Evolutionary conservation across 148 eudicot genomes (phyloP).

Genomic region (Silene uniflora): DNA sequence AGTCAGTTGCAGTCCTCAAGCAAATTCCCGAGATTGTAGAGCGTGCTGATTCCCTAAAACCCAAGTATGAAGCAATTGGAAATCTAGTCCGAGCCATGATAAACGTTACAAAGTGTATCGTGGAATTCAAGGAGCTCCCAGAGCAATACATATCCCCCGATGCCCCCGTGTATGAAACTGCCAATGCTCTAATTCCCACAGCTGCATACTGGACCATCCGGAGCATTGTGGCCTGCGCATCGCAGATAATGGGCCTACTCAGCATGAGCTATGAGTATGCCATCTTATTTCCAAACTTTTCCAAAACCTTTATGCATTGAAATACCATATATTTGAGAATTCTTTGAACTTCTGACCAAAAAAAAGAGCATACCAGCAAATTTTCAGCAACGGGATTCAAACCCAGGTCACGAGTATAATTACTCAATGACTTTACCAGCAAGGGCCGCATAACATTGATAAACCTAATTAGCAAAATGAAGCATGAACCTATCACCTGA

Average conservation of each 20-base stretch:
- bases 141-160: constrained; percentile 43
- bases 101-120: constrained; percentile 62
- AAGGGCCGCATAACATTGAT: no score
- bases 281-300: neutral
- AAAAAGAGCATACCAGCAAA: neutral
- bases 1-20: constrained; percentile 59
- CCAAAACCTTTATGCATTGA: neutral
- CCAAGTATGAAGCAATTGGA: constrained; percentile 51
- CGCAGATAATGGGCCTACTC: constrained; percentile 53
- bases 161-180: constrained; percentile 36
- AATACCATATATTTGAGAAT: neutral
- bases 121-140: constrained; percentile 64
- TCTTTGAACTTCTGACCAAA: neutral
- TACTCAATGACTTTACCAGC: no score
- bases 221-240: constrained; percentile 61
- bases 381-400: no score
- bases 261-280: constrained; percentile 69
- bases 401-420: no score
- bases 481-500: no score
- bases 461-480: no score
- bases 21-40: constrained; percentile 58
- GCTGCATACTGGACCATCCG: constrained; percentile 72
- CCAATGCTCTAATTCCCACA: constrained; percentile 50
- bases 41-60: constrained; percentile 37
- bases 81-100: constrained; percentile 46